Conservation (phyloP, 345 rosid species). For the Mallotus nudiflorus region DNA sequence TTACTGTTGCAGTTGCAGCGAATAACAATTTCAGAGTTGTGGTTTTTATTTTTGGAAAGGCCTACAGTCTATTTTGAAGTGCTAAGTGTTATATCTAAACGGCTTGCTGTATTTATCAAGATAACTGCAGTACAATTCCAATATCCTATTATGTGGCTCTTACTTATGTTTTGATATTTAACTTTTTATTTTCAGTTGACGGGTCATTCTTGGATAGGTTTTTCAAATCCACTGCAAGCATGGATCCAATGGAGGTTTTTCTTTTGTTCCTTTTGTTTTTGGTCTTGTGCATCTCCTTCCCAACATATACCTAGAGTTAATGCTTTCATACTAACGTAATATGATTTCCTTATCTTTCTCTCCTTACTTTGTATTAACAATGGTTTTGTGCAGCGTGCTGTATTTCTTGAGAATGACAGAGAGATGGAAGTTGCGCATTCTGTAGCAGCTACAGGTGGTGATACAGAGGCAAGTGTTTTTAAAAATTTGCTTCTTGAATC, state of each 20-base stretch:
- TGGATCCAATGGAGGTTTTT: conserved; percentile 73
- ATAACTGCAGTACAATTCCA: not conserved
- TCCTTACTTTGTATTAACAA: not conserved
- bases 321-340: not conserved
- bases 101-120: not conserved
- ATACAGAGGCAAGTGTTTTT: conserved; percentile 57
- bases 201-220: conserved; percentile 81
- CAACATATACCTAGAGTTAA: not conserved
- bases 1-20: not conserved
- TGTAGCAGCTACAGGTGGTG: conserved; percentile 84
- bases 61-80: not conserved
- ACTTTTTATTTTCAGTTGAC: conserved; percentile 48
- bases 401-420: conserved; percentile 69
- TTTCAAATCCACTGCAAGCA: conserved; percentile 66
- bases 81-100: not conserved
- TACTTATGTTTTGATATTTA: conserved; percentile 7
- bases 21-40: not conserved
- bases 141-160: not conserved
- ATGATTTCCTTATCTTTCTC: not conserved
- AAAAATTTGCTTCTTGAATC: not conserved
- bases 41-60: not conserved
- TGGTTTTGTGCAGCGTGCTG: conserved; percentile 57
- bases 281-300: not conserved
- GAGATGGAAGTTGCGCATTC: conserved; percentile 93
- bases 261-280: conserved; percentile 6